Conservation (phyloP, 192 early-diverging fungal genomes). For the Thoreauomyces humboldtii region DNA sequence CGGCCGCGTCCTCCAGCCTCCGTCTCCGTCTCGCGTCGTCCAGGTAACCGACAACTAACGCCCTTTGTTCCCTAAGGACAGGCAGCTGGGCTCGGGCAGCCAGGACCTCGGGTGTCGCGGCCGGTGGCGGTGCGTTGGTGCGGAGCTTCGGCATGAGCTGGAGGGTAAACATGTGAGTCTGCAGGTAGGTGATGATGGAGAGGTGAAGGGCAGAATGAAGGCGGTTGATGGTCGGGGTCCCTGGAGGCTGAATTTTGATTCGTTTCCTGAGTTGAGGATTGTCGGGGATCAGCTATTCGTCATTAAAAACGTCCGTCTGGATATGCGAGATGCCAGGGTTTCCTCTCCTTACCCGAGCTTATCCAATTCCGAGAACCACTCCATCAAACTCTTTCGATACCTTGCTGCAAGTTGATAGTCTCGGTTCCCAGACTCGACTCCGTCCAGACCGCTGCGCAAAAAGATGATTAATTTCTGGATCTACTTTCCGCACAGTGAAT, state of each 20-base stretch:
- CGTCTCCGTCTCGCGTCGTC: slow-evolving; percentile 36
- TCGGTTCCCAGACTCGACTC: slow-evolving; percentile 34
- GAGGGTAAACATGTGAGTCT: slow-evolving; percentile 53
- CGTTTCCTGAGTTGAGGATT: slow-evolving; percentile 47
- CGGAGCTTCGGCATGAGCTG: slow-evolving; percentile 49
- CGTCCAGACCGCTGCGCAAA: neutral
- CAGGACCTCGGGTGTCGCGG: neutral
- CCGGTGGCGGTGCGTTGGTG: neutral
- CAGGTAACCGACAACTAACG: slow-evolving; percentile 28
- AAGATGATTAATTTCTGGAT: no score
- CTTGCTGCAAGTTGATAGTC: slow-evolving; percentile 41
- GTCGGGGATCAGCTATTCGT: no score
- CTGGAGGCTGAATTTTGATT: slow-evolving; percentile 39
- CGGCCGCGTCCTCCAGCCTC: slow-evolving; percentile 42
- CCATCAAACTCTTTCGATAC: slow-evolving; percentile 45
- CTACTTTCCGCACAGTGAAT: no score
- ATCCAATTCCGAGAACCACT: slow-evolving; percentile 49
- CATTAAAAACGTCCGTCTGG: no score
- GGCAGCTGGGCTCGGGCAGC: slow-evolving; percentile 21
- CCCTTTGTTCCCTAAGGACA: slow-evolving; percentile 36
- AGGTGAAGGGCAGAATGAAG: slow-evolving; percentile 38
- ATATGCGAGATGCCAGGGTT: neutral
- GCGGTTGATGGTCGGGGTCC: slow-evolving; percentile 11
- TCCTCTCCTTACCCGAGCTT: slow-evolving; percentile 36
- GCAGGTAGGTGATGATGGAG: slow-evolving; percentile 46